Base-by-base conservation (phyloP, 495 filamentous ascomycete species). In the Rhypophila decipiens region DNA sequence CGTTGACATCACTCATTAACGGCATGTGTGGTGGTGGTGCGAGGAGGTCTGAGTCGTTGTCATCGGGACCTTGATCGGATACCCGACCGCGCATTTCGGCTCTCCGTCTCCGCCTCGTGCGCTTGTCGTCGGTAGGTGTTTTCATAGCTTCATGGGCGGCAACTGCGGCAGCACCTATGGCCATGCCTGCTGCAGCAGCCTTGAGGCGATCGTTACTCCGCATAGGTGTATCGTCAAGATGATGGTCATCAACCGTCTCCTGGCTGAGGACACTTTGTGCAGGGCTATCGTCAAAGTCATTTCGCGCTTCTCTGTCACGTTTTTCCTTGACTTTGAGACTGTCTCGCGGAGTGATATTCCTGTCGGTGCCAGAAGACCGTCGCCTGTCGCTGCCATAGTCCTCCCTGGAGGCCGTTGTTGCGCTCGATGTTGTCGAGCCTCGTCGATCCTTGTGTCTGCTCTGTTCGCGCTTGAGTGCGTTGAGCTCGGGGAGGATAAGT, bases 401-500 rank as follows among this genome's bases (percentile, higher is more conserved):
- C 45, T 86, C 84, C 29, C 79, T 72, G 15, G 86, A 87, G 10
- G 69, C 69, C 5, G 71, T 70, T 10, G 72, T 73, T 27, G 73
- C 73, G 54, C 79, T 83, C 0, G 75, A 77, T 18, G 78, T 78
- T 18, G 81, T 57, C 0, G 85, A 85, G 38, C 77, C 77, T 10
- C 77, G 73, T 42, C 78, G 71, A 24, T 75, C 70, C 49, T 72
- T 71, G 31, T 68, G 67, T 50, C 84, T 71, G 49, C 78, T 88
- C 60, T 94, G 87, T 56, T 95, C 88, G 58, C 87, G 80, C 66
- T 95, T 96, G 38, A 97, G 73, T 24, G 87, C 87, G 44, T 88
- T 88, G 39, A 98, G 73, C 61, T 98, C 91, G 1, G 93, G 94
- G 1, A 97, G 68, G 41, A 97, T 95, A 40, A 97, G 71, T 37